A percentile compares a stretch with the other conserved stretches of the same genome.
Conservation (phyloP, 495 filamentous ascomycete genomes). For the Durotheca rogersii region DNA sequence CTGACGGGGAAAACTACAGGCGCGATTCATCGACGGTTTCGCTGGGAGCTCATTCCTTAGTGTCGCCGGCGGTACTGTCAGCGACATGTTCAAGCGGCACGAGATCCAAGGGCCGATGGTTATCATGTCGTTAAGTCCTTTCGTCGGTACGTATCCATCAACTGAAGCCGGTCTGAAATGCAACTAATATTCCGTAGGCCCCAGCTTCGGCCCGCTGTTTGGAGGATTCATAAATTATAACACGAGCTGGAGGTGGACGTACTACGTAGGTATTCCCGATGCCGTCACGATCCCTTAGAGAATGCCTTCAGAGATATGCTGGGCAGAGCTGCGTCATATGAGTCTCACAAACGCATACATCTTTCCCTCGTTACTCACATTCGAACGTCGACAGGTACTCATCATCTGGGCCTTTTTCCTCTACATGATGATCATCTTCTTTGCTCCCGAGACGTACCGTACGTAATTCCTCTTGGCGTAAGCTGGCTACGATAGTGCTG, state of each 20-base stretch:
- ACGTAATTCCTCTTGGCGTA: too few relatives aligned
- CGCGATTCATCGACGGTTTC: slow-evolving; percentile 82
- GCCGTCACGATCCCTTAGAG: background rate
- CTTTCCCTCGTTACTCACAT: slow-evolving; percentile 6
- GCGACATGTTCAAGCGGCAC: slow-evolving; percentile 78
- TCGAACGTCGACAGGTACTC: slow-evolving; percentile 41
- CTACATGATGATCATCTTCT: slow-evolving; percentile 61
- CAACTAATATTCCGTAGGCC: slow-evolving; percentile 33
- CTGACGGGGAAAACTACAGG: slow-evolving; percentile 21
- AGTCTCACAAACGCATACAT: too few relatives aligned
- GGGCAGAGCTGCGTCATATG: too few relatives aligned
- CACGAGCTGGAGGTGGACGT: slow-evolving; percentile 84
- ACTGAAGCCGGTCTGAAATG: slow-evolving; percentile 35
- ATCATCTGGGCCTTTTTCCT: slow-evolving; percentile 75
- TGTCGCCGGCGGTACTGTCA: slow-evolving; percentile 88
- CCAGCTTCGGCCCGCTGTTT: slow-evolving; percentile 54
- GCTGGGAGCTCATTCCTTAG: slow-evolving; percentile 85
- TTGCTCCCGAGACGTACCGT: slow-evolving; percentile 93
- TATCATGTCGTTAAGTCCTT: slow-evolving; percentile 76
- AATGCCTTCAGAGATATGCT: too few relatives aligned
- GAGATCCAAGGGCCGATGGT: slow-evolving; percentile 64
- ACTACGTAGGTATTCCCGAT: slow-evolving; percentile 57
- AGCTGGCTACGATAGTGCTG: too few relatives aligned
- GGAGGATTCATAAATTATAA: slow-evolving; percentile 71
- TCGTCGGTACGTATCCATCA: slow-evolving; percentile 59